phyloP scores from a whole-genome alignment of 352 stramenopile species.

The Phytophthora quininea region DNA sequence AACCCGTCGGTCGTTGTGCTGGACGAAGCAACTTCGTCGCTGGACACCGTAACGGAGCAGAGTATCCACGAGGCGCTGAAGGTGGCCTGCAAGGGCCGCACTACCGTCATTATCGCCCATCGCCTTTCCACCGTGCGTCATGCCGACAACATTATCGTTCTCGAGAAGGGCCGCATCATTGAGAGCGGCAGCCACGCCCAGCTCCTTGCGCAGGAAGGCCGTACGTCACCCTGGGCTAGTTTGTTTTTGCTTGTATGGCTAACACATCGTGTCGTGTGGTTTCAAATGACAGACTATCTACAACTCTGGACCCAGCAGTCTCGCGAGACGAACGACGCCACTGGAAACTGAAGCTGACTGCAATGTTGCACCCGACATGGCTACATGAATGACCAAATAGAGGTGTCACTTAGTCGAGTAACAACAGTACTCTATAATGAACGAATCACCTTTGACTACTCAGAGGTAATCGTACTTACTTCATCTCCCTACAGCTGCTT shows the following conservation, averaged over 20 bases:
- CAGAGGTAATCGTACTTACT: slow-evolving; percentile 22
- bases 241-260: background rate
- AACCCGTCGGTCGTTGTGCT: slow-evolving; percentile 79
- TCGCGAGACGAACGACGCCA: slow-evolving; percentile 24
- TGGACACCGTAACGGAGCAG: slow-evolving; percentile 78
- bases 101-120: slow-evolving; percentile 82
- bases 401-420: background rate
- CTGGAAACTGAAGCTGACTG: background rate
- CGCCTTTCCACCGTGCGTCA: slow-evolving; percentile 81
- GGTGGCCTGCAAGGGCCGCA: slow-evolving; percentile 55
- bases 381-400: slow-evolving; percentile 1
- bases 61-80: slow-evolving; percentile 72
- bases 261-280: slow-evolving; percentile 1
- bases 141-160: slow-evolving; percentile 71
- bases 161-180: slow-evolving; percentile 58
- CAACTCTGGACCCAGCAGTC: slow-evolving; percentile 53
- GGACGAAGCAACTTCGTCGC: slow-evolving; percentile 80
- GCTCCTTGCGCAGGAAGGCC: slow-evolving; percentile 48
- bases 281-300: slow-evolving; percentile 33
- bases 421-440: background rate
- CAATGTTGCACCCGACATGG: slow-evolving; percentile 11
- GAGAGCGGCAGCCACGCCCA: slow-evolving; percentile 54
- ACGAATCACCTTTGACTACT: background rate
- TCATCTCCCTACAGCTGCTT: background rate
- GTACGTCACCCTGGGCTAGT: slow-evolving; percentile 20